Base-by-base conservation (phyloP, 192 early-diverging fungal species). In the Dispira simplex region DNA sequence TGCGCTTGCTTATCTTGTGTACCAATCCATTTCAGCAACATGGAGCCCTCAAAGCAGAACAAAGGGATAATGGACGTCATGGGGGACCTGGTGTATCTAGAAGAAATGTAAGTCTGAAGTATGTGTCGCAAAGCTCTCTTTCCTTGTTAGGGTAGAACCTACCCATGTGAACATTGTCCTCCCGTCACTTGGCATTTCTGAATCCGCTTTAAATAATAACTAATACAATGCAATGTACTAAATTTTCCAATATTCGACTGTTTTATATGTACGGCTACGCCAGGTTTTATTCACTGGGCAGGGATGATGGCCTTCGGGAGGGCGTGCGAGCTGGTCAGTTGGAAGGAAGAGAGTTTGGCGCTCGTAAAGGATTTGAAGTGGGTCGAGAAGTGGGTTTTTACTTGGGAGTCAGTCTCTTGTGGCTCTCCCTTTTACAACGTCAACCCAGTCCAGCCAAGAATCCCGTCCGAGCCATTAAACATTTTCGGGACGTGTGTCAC, bases 381-480 rank as follows among this genome's bases (percentile, higher is more conserved):
- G 59, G 59, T 9, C 59, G n/a, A 11, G 59, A 62, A n/a, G 44
- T 62, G 11, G 59, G 59, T 6, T 62, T 44, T 25, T 62, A 62
- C n/a, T 44, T 32, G 26, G 59, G 59, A 1, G 13, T 44, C 11
- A 45, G 44, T 20, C 44, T 21, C 12, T 14, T n/a, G n/a, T 62
- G 59, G 59, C 43, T 62, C 14, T n/a, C 18, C 0, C 8, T n/a
- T 18, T 39, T 58, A 18, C 18, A 58, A 18, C 25, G 27, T 10
- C 56, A 26, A 58, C 43, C 28, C 16, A 5, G 20, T 45, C 59
- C 27, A 58, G 28, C 28, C 43, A 44, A 45, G 16, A 62, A 62
- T 44, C 28, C 59, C 13, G n/a, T 8, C 20, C 59, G 59, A 20
- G 26, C 44, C 26, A 44, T 44, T 12, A 44, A 46, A 21, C 59